Percentiles rank a stretch among this genome's conserved stretches.
These are phyloP conservation scores for Gymnopus androsaceus DNA, from an alignment of 1,284 basidiomycete genomes.

Conservation along the genomic window DNA sequence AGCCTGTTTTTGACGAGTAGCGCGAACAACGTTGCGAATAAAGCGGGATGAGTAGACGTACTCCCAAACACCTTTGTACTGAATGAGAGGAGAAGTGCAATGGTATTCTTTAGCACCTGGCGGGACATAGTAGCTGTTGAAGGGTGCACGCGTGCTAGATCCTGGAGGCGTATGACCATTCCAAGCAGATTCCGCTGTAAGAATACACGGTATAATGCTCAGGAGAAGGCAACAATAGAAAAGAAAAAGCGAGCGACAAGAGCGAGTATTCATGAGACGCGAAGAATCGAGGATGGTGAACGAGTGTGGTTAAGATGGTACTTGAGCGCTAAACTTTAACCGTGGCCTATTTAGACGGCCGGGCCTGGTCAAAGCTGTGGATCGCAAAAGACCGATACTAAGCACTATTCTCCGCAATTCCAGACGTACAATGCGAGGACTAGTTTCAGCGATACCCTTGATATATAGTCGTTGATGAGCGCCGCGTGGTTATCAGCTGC, in stretches of 20 bases:
- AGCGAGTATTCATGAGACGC: conserved; percentile 1
- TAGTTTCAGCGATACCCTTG: too few relatives aligned
- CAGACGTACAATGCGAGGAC: too few relatives aligned
- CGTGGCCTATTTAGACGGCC: too few relatives aligned
- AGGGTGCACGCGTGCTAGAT: conserved; percentile 45
- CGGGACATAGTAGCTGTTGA: conserved; percentile 71
- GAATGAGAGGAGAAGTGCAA: conserved; percentile 62
- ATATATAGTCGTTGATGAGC: too few relatives aligned
- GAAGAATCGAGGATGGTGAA: not conserved
- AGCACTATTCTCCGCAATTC: too few relatives aligned
- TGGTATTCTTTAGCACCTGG: conserved; percentile 71
- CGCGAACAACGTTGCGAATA: conserved; percentile 51
- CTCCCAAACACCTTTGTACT: conserved; percentile 61
- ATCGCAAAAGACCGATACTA: too few relatives aligned
- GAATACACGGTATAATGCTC: not conserved
- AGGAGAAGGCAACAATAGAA: not conserved
- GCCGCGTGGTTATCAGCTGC: too few relatives aligned
- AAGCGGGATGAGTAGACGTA: conserved; percentile 53
- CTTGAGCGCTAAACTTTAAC: not conserved
- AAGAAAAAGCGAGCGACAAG: not conserved
- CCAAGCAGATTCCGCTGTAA: conserved; percentile 54
- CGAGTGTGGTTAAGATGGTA: too few relatives aligned
- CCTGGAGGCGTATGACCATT: conserved; percentile 61
- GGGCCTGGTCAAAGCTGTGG: too few relatives aligned
- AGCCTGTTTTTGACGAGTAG: conserved; percentile 52